Base-by-base conservation (phyloP, 2,329 filamentous ascomycete genomes). In the Fusarium sublunatum region DNA sequence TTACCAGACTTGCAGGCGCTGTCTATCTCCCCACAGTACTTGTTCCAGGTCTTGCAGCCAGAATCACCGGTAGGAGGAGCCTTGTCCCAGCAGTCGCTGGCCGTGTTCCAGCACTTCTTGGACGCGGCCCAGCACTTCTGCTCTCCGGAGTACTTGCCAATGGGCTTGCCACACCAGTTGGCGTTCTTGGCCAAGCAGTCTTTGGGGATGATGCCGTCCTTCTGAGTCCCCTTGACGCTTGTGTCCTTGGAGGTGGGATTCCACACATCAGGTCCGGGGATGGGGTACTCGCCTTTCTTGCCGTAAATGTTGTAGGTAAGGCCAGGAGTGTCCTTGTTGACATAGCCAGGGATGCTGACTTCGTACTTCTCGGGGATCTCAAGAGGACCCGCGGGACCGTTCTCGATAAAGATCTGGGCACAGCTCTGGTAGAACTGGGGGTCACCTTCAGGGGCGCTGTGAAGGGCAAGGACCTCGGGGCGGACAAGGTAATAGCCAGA, bases 391-490 rank as follows among this genome's bases (percentile, higher is more conserved):
- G 75, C 72, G 42, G 82, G 82, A 28, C 71, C 75, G 52, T 73
- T 73, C 50, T 85, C 70, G 43, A 93, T 74, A 71, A 85, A 90
- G 62, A 92, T 79, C 75, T 93, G 90, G 2, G 88, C 88, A 73
- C 90, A 93, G 47, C 88, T 87, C 47, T 84, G 78, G 73, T 90
- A 93, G 76, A 91, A 91, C 74, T 93, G 89, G n/a, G 90, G 86
- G 54, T 89, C 82, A 8, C 77, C 78, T 28, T 80, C 76, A 58
- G 81, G 75, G 8, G 86, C 88, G 44, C 86, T 78, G 68, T 92
- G 90, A 34, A 93, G 82, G 2, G 89, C 86, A 25, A 92, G 78
- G 9, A 91, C 75, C 77, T 93, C 90, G 1, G 88, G 84, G 10
- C 91, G 85, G 34, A 89, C 83, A n/a, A 92, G 84, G 73, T 92